Evolutionary conservation across 2,329 filamentous ascomycete species (phyloP), one percentile per base, ranked within the genome.

Genomic region (Juglanconis oblonga): DNA sequence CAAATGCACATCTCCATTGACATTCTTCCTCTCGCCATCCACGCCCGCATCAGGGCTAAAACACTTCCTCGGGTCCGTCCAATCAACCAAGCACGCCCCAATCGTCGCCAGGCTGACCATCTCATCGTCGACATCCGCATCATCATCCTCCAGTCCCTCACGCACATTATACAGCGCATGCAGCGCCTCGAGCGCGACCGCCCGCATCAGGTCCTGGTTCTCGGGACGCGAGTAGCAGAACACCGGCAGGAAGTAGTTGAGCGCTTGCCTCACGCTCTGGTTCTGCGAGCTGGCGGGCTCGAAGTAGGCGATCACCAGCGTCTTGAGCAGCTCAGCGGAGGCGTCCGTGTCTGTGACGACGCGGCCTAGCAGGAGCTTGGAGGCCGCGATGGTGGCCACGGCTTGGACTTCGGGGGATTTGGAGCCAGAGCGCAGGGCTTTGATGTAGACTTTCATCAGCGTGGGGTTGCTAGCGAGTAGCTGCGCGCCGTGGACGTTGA

Each of bases 221-320:
- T 91, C 89, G 4, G 87, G 74, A 3, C 91, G 84, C 7, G 90
- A 93, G 74, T 94, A 96, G 73, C 91, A 95, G 77, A 96, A 98
- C 0, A 97, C 93, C 0, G 94, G 94, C 40, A 98, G 79, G 81
- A 97, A 97, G 74, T 98, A 98, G 65, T 91, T 92, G 57, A 98
- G 80, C 0, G 91, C 89, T 73, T 98, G 94, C 29, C 92, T 82
- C 6, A 97, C 87, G 8, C 87, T 87, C 66, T 94, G 89, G 70
- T 97, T 97, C 33, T 83, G 81, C 1, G 85, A 83, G 4, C 90
- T 95, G 4, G 90, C 86, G 0, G 94, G 92, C 69, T 96, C 89
- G 73, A 98, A 98, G 76, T 96, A 98, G 8, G 90, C 86, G 4
- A 96, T 79, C 1, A 96, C 87, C 3, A 97, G 85, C 1, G 89